These are phyloP conservation scores for Fomitopsis pulvina DNA, from an alignment of 768 basidiomycete species.

Conservation along the genomic window DNA sequence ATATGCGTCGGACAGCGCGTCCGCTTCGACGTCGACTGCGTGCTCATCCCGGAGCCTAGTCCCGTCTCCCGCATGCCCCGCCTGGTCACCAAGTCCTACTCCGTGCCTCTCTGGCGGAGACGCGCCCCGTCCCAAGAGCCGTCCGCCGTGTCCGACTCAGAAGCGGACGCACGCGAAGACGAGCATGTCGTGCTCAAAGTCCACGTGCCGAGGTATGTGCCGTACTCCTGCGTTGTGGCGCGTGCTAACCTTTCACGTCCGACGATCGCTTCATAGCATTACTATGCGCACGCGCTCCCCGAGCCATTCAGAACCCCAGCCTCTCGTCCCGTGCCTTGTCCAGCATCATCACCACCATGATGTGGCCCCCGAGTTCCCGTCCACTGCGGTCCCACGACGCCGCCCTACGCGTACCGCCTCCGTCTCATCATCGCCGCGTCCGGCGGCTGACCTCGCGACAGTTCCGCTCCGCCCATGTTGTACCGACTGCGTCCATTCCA, in stretches of 20 bases:
- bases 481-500: slow-evolving; percentile 49
- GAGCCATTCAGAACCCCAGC: slow-evolving; percentile 28
- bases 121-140: slow-evolving; percentile 19
- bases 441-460: slow-evolving; percentile 37
- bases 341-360: slow-evolving; percentile 22
- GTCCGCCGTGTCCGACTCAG: slow-evolving; percentile 13
- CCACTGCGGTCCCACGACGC: slow-evolving; percentile 16
- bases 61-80: slow-evolving; percentile 38
- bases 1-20: slow-evolving; percentile 30
- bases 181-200: slow-evolving; percentile 51
- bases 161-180: slow-evolving; percentile 27
- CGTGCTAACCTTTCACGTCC: background rate
- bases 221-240: background rate
- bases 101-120: slow-evolving; percentile 63
- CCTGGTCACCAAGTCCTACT: slow-evolving; percentile 58
- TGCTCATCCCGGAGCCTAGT: slow-evolving; percentile 60
- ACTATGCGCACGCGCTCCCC: slow-evolving; percentile 26
- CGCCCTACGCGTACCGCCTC: slow-evolving; percentile 14
- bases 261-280: slow-evolving; percentile 12
- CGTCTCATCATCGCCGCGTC: slow-evolving; percentile 13
- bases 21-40: slow-evolving; percentile 67
- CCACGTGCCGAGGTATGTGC: slow-evolving; percentile 52
- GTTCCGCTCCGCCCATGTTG: slow-evolving; percentile 73
- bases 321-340: slow-evolving; percentile 46
- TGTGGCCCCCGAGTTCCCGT: slow-evolving; percentile 8